A percentile compares a stretch with the other conserved stretches of the same genome.
These are phyloP conservation scores for Cercospora sojina DNA, from an alignment of 2,329 filamentous ascomycete genomes.

Conservation along the genomic window DNA sequence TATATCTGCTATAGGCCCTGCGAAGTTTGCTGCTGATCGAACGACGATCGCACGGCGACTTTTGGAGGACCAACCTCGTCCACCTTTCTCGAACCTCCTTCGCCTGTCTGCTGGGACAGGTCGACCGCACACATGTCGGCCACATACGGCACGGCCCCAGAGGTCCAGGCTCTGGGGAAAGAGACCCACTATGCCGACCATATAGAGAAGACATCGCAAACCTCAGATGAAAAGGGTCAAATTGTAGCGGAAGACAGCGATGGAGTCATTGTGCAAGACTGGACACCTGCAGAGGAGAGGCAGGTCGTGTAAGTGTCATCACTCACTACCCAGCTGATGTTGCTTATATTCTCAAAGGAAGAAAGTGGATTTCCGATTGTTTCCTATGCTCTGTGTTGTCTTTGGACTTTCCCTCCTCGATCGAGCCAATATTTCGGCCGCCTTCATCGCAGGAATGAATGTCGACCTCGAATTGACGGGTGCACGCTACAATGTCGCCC, in stretches of 20 bases:
- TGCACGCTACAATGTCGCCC: constrained; percentile 35
- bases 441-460: constrained; percentile 65
- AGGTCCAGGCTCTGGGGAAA: constrained; percentile 7
- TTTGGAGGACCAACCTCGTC: neutral
- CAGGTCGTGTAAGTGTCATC: constrained; percentile 30
- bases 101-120: neutral
- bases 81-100: neutral
- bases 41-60: neutral
- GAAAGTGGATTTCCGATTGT: constrained; percentile 37
- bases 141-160: neutral
- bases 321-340: neutral
- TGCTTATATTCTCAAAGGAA: constrained; percentile 21
- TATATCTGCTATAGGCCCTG: neutral
- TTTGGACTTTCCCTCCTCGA: constrained; percentile 70
- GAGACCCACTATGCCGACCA: constrained; percentile 8
- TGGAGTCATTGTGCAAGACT: constrained; percentile 24
- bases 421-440: constrained; percentile 69
- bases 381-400: constrained; percentile 39
- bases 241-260: constrained; percentile 1
- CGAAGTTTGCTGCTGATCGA: neutral
- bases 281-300: constrained; percentile 37
- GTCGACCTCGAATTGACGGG: constrained; percentile 37
- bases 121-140: neutral
- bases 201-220: constrained; percentile 16
- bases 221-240: constrained; percentile 9